phyloP scores from a whole-genome alignment of 352 stramenopile species.

The Pythium dissotocum region DNA sequence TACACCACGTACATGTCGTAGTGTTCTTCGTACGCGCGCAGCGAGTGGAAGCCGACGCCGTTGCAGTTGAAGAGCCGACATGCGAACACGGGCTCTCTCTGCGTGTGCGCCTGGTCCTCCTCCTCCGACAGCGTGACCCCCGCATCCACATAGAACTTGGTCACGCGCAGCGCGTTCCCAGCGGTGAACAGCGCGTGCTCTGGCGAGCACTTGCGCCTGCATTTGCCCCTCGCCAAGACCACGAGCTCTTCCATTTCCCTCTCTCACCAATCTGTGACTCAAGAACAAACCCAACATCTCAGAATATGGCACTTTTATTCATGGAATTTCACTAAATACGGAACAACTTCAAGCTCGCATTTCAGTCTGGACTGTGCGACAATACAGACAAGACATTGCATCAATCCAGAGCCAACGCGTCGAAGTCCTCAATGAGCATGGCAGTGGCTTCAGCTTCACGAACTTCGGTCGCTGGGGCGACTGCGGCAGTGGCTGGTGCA shows the following conservation, averaged over 20 bases:
- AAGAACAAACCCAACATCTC: not conserved
- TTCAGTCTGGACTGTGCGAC: too few relatives aligned
- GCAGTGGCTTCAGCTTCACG: not conserved
- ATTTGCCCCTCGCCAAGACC: constrained; percentile 47
- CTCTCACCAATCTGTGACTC: not conserved
- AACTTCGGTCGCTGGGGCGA: not conserved
- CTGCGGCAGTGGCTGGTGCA: not conserved
- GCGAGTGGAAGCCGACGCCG: constrained; percentile 42
- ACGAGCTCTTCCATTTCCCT: constrained; percentile 35
- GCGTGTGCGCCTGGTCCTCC: not conserved
- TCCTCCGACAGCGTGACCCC: constrained; percentile 7
- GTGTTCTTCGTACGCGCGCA: constrained; percentile 57
- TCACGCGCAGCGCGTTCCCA: constrained; percentile 41
- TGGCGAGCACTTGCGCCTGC: constrained; percentile 48
- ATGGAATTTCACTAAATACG: constrained; percentile 23
- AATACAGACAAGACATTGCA: too few relatives aligned
- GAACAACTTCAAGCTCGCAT: not conserved
- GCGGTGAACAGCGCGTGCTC: constrained; percentile 49
- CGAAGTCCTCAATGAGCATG: not conserved
- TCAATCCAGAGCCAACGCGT: not conserved
- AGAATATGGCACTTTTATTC: constrained; percentile 5
- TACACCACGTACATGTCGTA: constrained; percentile 49
- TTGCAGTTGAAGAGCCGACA: constrained; percentile 49
- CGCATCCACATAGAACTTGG: constrained; percentile 44
- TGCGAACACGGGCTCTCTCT: constrained; percentile 28